Evolutionary conservation across 768 basidiomycete species (phyloP), one percentile per base, ranked within the genome.

Genomic region (Porpolomopsis calyptriformis): DNA sequence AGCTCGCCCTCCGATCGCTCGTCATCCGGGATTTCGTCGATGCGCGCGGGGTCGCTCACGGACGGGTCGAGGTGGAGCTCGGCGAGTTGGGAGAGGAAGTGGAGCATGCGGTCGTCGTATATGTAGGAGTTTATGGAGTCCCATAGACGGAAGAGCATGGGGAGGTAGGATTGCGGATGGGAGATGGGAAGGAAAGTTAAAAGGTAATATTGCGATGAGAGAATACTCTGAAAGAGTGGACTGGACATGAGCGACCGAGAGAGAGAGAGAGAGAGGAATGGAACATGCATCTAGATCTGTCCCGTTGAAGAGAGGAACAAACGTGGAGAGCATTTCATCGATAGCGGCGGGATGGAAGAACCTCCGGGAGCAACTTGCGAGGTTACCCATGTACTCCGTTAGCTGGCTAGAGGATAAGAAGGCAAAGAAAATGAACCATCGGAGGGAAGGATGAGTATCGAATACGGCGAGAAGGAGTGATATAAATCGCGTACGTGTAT

Each of bases 341-440:
- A 81, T 81, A 26, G 87, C 82, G 34, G 84, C 77, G 14, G 90
- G 90, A 54, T 91, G 89, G 64, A 91, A 93, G 71, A 93, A 93
- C 45, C 85, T 71, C 44, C 86, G 77, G 37, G 76, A 68, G 55
- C 70, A 71, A 29, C 80, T 74, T 24, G 82, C 80, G 49, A 85
- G 70, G 52, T 77, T 77, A 3, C 80, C 83, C 79, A 85, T 78
- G 53, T 77, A 82, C 76, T 78, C 85, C 14, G 83, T 75, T n/a
- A 80, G 62, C 64, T 84, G 82, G 50, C 83, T 85, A 51, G 19
- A 45, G 26, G 22, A 36, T 40, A 22, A 23, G 12, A 33, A 22
- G 40, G 49, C 53, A 37, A 57, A 29, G 36, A n/a, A 19, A 38
- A 26, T 8, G 29, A n/a, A n/a, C n/a, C n/a, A n/a, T n/a, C n/a